These are phyloP conservation scores for Phytophthora gonapodyides DNA, from an alignment of 352 stramenopile species.

Conservation along the genomic window DNA sequence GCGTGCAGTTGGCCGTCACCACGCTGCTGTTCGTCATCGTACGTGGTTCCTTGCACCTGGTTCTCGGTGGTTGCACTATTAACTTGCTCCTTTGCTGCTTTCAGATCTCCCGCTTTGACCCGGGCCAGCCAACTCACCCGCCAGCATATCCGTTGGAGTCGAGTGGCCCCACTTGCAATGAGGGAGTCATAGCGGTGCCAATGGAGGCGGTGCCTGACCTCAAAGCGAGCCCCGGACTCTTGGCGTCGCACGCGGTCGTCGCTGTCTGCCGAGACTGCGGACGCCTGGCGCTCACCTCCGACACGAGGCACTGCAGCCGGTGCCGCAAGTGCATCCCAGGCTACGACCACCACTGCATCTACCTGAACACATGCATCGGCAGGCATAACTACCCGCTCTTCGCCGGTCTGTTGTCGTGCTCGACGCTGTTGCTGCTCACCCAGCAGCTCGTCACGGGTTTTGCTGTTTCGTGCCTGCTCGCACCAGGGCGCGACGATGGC, in stretches of 20 bases:
- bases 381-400: conserved; percentile 70
- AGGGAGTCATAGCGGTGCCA: conserved; percentile 4
- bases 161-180: neutral
- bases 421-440: conserved; percentile 57
- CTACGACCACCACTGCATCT: conserved; percentile 96
- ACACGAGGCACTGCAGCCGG: conserved; percentile 88
- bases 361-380: conserved; percentile 95
- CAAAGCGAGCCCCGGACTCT: conserved; percentile 5
- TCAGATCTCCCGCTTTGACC: conserved; percentile 63
- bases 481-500: neutral
- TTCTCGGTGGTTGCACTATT: neutral
- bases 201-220: conserved; percentile 1
- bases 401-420: conserved; percentile 56
- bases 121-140: conserved; percentile 25
- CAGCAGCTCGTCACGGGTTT: conserved; percentile 58
- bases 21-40: conserved; percentile 37
- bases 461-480: conserved; percentile 38
- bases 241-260: conserved; percentile 18
- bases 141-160: neutral
- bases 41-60: conserved; percentile 7
- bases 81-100: neutral
- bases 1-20: conserved; percentile 46
- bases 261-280: conserved; percentile 47
- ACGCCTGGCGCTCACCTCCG: conserved; percentile 15
- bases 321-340: conserved; percentile 94